Evolutionary conservation across 805 yeast genomes (phyloP).

Genomic region (Metschnikowia proteae): DNA sequence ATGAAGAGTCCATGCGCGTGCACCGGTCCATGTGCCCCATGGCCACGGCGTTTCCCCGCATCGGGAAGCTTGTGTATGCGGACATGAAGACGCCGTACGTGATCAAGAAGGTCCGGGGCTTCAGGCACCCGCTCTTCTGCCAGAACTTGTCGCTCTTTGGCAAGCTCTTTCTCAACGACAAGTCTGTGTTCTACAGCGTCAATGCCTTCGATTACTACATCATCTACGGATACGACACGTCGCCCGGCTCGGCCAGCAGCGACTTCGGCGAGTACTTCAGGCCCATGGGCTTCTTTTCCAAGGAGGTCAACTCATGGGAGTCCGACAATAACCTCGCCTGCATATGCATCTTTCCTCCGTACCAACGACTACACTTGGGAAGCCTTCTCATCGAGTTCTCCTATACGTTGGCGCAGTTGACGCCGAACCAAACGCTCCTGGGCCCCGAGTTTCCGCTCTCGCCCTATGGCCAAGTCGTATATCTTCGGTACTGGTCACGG

Average conservation of each 20-base stretch:
- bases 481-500: constrained; percentile 72
- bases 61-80: constrained; percentile 70
- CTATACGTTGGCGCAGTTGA: constrained; percentile 58
- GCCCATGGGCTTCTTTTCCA: constrained; percentile 82
- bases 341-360: constrained; percentile 88
- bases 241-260: neutral
- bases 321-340: constrained; percentile 82
- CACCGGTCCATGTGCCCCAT: constrained; percentile 49
- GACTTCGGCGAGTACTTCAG: constrained; percentile 5
- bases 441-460: constrained; percentile 94
- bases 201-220: constrained; percentile 80
- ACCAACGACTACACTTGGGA: constrained; percentile 75
- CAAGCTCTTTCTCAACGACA: constrained; percentile 83
- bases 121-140: constrained; percentile 60
- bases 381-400: constrained; percentile 78
- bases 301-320: constrained; percentile 76
- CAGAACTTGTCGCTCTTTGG: constrained; percentile 84
- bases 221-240: constrained; percentile 48
- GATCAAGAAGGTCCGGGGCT: constrained; percentile 68
- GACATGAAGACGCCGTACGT: constrained; percentile 44
- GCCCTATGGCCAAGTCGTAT: constrained; percentile 71
- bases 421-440: constrained; percentile 58
- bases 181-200: constrained; percentile 78
- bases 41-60: constrained; percentile 31
- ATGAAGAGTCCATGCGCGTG: constrained; percentile 36